A percentile compares a stretch with the other conserved stretches of the same genome.
These are phyloP conservation scores for Candida sojae DNA, from an alignment of 1,139 yeast genomes.

Conservation along the genomic window DNA sequence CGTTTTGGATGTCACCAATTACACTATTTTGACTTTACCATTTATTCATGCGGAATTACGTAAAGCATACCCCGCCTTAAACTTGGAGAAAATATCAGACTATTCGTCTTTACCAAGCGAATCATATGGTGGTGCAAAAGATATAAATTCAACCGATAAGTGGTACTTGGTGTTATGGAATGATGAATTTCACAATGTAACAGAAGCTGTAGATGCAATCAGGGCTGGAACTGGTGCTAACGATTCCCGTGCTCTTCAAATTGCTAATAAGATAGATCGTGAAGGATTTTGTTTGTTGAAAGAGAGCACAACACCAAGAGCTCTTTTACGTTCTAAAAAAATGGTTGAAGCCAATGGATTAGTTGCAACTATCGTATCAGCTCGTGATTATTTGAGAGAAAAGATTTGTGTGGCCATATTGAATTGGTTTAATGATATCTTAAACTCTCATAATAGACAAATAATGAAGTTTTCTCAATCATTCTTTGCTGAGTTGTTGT, in stretches of 20 bases:
- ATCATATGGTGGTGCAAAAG: constrained; percentile 31
- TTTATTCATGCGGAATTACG: constrained; percentile 30
- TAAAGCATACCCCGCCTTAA: constrained; percentile 20
- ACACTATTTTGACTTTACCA: constrained; percentile 37
- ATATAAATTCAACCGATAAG: constrained; percentile 24
- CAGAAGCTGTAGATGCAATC: constrained; percentile 45
- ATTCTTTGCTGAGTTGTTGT: constrained; percentile 27
- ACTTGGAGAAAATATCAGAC: constrained; percentile 28
- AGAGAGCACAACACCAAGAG: constrained; percentile 18
- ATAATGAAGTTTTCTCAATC: constrained; percentile 27
- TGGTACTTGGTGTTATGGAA: constrained; percentile 66
- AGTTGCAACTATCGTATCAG: constrained; percentile 54
- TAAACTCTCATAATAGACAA: constrained; percentile 25
- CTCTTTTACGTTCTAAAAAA: constrained; percentile 25
- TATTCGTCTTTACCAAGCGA: constrained; percentile 28
- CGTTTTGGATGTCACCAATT: constrained; percentile 47
- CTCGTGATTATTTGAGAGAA: constrained; percentile 51
- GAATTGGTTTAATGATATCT: constrained; percentile 51
- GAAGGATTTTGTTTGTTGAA: constrained; percentile 32
- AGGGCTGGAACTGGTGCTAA: constrained; percentile 33
- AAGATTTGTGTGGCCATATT: constrained; percentile 43
- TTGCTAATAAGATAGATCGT: constrained; percentile 37
- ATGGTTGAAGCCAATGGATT: constrained; percentile 51
- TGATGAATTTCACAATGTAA: constrained; percentile 67
- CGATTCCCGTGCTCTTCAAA: constrained; percentile 26